These are phyloP conservation scores for Suhomyces faveliae DNA, from an alignment of 805 yeast species.

Conservation along the genomic window DNA sequence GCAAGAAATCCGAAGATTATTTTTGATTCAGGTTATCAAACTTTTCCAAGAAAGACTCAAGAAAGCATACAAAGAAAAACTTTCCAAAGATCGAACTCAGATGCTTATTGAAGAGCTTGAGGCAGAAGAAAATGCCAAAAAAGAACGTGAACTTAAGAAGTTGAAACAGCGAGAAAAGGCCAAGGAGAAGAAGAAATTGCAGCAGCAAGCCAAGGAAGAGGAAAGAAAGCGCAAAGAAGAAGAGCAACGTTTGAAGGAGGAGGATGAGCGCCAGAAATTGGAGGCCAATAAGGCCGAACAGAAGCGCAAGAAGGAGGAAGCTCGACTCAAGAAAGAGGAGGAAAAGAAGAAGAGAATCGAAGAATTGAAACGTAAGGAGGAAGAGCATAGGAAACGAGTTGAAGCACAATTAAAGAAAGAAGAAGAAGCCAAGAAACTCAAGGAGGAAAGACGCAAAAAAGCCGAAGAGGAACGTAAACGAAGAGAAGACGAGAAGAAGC, in stretches of 20 bases:
- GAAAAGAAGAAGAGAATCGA: conserved; percentile 47
- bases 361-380: conserved; percentile 32
- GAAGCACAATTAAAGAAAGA: conserved; percentile 30
- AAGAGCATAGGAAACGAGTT: conserved; percentile 29
- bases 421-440: conserved; percentile 24
- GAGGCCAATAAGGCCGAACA: conserved; percentile 39
- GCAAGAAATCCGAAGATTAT: conserved; percentile 75
- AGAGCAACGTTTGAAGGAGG: conserved; percentile 42
- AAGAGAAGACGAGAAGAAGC: conserved; percentile 25
- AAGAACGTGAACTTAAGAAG: conserved; percentile 65
- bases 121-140: conserved; percentile 63
- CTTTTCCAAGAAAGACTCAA: conserved; percentile 71
- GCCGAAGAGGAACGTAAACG: conserved; percentile 23
- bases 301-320: conserved; percentile 38
- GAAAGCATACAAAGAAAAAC: conserved; percentile 73
- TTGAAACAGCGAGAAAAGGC: conserved; percentile 65
- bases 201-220: conserved; percentile 62
- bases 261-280: conserved; percentile 27
- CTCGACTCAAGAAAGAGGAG: conserved; percentile 42
- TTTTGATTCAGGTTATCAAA: conserved; percentile 77
- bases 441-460: conserved; percentile 25
- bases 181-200: conserved; percentile 64
- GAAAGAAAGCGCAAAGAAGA: conserved; percentile 56
- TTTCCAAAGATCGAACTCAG: conserved; percentile 70
- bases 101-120: conserved; percentile 67